phyloP scores from a whole-genome alignment of 805 yeast species.

The Yamadazyma philogaea region DNA sequence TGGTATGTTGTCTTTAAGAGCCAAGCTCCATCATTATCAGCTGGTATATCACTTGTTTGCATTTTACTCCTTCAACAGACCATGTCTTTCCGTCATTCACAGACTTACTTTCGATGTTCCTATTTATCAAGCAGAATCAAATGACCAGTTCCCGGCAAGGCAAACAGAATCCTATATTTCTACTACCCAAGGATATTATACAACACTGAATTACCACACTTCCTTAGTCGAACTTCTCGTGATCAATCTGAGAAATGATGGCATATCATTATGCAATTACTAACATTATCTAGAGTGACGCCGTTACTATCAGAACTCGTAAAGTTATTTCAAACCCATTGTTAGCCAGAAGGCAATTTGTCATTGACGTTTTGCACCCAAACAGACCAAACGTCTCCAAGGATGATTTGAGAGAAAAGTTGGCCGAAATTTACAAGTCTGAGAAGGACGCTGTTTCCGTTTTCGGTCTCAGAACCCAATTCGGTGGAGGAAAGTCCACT shows the following conservation, averaged over 20 bases:
- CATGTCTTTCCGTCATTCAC: too few relatives aligned
- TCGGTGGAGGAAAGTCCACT: slow-evolving; percentile 99
- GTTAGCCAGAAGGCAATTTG: slow-evolving; percentile 99
- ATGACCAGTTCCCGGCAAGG: too few relatives aligned
- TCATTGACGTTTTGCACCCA: slow-evolving; percentile 99
- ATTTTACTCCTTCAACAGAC: background rate
- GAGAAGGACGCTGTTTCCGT: slow-evolving; percentile 94
- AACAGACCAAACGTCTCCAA: slow-evolving; percentile 98
- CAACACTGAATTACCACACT: background rate
- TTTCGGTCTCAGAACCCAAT: slow-evolving; percentile 99
- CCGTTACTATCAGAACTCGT: slow-evolving; percentile 99
- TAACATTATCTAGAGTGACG: slow-evolving; percentile 73
- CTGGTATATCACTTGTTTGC: background rate
- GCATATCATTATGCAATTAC: slow-evolving; percentile 10
- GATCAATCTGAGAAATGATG: background rate
- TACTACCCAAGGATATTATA: too few relatives aligned
- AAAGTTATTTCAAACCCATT: slow-evolving; percentile 99
- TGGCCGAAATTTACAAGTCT: slow-evolving; percentile 84
- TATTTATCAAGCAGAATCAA: too few relatives aligned
- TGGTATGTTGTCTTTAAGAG: slow-evolving; percentile 16
- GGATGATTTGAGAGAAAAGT: slow-evolving; percentile 96
- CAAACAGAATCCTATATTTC: too few relatives aligned
- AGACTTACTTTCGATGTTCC: too few relatives aligned
- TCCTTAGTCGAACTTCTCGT: background rate
- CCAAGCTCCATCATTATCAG: background rate